Base-by-base conservation (phyloP, 495 filamentous ascomycete species). In the Penicillium bovifimosum region DNA sequence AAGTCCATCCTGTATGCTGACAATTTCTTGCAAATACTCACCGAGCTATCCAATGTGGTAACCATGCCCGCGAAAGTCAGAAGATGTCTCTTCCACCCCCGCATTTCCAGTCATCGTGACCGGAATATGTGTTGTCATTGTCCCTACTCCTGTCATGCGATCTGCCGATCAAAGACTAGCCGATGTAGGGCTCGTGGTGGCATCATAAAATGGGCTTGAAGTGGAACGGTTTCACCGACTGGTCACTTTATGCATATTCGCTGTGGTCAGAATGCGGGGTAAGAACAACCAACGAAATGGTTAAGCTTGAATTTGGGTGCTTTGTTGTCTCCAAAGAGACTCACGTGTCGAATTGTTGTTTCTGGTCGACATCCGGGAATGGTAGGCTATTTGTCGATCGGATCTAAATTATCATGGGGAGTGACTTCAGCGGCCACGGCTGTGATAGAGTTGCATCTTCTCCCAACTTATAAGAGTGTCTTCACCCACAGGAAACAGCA, bases 161-260 rank as follows among this genome's bases (percentile, higher is more conserved):
- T 11, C 20, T 0, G 48, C 38, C 38, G 38, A 50, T 50, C 48
- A 16, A 6, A 16, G 6, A 27, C n/a, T n/a, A 47, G 7, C 27
- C 11, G 13, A 36, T 6, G 14, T 20, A 47, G 10, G 18, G 32
- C 31, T 34, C 13, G 28, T 14, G 28, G 38, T 50, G 47, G 42
- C 47, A 50, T 50, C 47, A 41, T 36, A 50, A 33, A 29, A 42
- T 36, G 18, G 20, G 28, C 1, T 24, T 11, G 3, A 5, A 32
- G 35, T 24, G 36, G 47, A 24, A 50, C 32, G 36, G 26, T 16
- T 32, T 42, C 48, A 42, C 48, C 48, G 48, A 50, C 46, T 38
- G 33, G 33, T 46, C 24, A 17, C 9, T 28, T 24, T 20, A 28
- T 27, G 14, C 41, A 44, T 44, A 32, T 45, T 26, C 38, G 10